Percentiles rank a stretch among this genome's conserved stretches.
phyloP scores from a whole-genome alignment of 179 eudicot genomes.

The Gypsophila paniculata region DNA sequence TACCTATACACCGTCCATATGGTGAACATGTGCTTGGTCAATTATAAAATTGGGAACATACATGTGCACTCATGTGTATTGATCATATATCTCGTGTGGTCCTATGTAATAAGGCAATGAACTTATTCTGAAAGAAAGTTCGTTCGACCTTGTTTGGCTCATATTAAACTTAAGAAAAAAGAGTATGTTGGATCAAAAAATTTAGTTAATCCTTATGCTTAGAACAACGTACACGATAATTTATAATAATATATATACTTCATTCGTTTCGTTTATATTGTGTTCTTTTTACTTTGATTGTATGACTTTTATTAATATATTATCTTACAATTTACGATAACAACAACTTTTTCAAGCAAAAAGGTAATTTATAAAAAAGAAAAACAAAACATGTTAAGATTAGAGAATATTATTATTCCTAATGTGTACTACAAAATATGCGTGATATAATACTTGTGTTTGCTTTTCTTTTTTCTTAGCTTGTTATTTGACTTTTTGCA shows the following conservation, averaged over 20 bases:
- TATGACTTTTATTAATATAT: no score
- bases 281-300: no score
- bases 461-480: no score
- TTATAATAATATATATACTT: no score
- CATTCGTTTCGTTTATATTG: no score
- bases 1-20: background rate
- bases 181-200: background rate
- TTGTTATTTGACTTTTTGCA: no score
- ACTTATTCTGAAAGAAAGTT: conserved; percentile 4
- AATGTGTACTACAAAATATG: background rate
- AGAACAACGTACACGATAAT: no score
- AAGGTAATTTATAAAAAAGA: no score
- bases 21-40: background rate
- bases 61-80: conserved; percentile 17
- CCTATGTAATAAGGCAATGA: background rate
- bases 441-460: background rate
- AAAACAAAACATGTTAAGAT: no score
- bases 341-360: no score
- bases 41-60: background rate
- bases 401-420: background rate
- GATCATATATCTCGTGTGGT: background rate
- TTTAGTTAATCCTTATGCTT: no score
- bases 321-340: no score
- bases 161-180: background rate
- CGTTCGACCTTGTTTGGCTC: background rate